Evolutionary conservation across 345 rosid genomes (phyloP), one percentile per base, ranked within the genome.

Genomic region (Sisymbrium altissimum): DNA sequence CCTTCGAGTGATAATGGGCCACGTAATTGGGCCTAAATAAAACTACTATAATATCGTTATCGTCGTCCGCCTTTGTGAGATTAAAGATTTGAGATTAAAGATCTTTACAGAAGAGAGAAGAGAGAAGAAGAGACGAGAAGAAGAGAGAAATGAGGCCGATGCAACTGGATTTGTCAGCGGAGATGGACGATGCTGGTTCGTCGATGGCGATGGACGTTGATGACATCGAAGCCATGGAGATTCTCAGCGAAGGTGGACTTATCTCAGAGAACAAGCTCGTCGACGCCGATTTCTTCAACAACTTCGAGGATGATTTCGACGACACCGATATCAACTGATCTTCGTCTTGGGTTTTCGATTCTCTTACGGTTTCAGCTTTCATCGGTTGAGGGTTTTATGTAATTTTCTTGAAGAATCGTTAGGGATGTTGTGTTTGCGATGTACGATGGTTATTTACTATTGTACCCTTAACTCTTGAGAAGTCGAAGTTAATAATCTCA

Each of bases 251-350:
- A 64, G 91, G 95, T 59, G 93, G 96, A 69, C 72, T 81, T 57
- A 72, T 87, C 77, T 62, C 75, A 38, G 96, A 89, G 64, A 85
- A 71, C 86, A 91, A 88, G 80, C 90, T 88, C 67, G 84, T 84
- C 64, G 95, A 94, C 57, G 86, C 95, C 43, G 93, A 94, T 75
- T 94, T 94, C 90, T 91, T 91, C 91, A 94, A 93, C 78, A 78
- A 59, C 32, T 91, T 93, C 82, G 82, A 85, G 50, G 97, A 93
- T 84, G 97, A 93, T 71, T 94, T 91, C 82, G 90, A 94, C 38
- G 98, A 94, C 72, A 6, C 85, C 29, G 97, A 94, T 80, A 86
- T 94, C 88, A 87, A 87, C 70, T 91, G 81, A 84, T 68, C 38
- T 4, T 56, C 36, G 53, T 32, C 6, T 32, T 5, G 13, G 4